Percentiles rank a stretch among this genome's conserved stretches.
These are phyloP conservation scores for Microbotryum intermedium DNA, from an alignment of 1,284 basidiomycete species.

Conservation along the genomic window DNA sequence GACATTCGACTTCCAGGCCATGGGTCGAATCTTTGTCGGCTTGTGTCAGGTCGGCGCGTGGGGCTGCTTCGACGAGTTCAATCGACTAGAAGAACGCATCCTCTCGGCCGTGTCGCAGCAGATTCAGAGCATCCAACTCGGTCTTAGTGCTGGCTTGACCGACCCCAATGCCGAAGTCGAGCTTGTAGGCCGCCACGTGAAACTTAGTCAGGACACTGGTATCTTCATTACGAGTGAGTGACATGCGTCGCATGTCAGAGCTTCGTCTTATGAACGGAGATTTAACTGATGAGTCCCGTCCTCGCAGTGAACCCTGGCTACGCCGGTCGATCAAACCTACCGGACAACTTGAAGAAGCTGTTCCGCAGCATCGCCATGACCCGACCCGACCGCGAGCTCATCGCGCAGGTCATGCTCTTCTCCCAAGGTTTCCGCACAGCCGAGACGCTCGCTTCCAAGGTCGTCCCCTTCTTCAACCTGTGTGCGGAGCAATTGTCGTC, in stretches of 20 bases:
- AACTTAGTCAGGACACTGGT: conserved; percentile 90
- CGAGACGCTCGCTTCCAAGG: conserved; percentile 88
- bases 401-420: conserved; percentile 98
- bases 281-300: neutral
- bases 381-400: conserved; percentile 91
- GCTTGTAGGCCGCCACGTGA: conserved; percentile 87
- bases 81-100: conserved; percentile 95
- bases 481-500: conserved; percentile 93
- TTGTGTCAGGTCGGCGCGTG: conserved; percentile 98
- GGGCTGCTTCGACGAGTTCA: conserved; percentile 85
- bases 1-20: conserved; percentile 98
- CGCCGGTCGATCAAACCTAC: conserved; percentile 91
- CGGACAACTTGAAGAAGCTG: conserved; percentile 86
- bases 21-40: conserved; percentile 98
- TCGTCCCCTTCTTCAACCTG: conserved; percentile 98
- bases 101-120: conserved; percentile 97
- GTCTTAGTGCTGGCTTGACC: conserved; percentile 66
- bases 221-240: conserved; percentile 34
- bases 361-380: conserved; percentile 99
- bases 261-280: conserved; percentile 55
- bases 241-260: conserved; percentile 47
- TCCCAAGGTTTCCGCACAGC: conserved; percentile 98
- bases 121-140: conserved; percentile 97
- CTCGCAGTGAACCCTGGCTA: conserved; percentile 86
- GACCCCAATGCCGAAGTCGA: conserved; percentile 85